phyloP scores from a whole-genome alignment of 2,329 filamentous ascomycete species.

The Xylariaceae sp. region DNA sequence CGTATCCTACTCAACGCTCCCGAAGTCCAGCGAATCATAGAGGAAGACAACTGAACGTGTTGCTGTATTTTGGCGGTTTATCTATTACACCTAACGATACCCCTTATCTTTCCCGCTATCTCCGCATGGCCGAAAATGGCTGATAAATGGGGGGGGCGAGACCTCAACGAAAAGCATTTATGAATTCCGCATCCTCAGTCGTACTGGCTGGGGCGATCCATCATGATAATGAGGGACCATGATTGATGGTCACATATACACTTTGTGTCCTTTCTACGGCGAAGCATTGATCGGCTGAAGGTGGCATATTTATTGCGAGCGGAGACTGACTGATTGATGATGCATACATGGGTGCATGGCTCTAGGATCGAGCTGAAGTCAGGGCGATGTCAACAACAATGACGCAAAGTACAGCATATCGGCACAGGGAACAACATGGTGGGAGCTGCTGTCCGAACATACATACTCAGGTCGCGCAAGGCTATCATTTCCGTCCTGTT shows the following conservation, averaged over 20 bases:
- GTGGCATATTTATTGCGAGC: no score
- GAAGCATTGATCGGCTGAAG: background rate
- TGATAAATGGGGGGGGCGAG: background rate
- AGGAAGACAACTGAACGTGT: slow-evolving; percentile 31
- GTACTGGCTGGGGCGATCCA: background rate
- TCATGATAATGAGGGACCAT: background rate
- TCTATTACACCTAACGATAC: background rate
- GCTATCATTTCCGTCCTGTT: background rate
- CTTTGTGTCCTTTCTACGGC: background rate
- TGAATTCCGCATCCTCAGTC: background rate
- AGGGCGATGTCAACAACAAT: background rate
- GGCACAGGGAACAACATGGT: background rate
- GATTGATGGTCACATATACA: background rate
- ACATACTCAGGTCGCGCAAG: background rate
- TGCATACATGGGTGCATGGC: no score
- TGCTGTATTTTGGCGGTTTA: background rate
- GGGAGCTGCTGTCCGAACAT: background rate
- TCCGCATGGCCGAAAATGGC: background rate
- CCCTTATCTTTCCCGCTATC: background rate
- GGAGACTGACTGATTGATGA: no score
- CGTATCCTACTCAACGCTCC: slow-evolving; percentile 69
- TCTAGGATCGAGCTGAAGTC: background rate
- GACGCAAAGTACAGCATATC: background rate
- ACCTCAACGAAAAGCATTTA: background rate
- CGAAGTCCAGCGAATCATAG: slow-evolving; percentile 49